Base-by-base conservation (phyloP, 2,329 filamentous ascomycete species). In the Stenocarpella maydis region DNA sequence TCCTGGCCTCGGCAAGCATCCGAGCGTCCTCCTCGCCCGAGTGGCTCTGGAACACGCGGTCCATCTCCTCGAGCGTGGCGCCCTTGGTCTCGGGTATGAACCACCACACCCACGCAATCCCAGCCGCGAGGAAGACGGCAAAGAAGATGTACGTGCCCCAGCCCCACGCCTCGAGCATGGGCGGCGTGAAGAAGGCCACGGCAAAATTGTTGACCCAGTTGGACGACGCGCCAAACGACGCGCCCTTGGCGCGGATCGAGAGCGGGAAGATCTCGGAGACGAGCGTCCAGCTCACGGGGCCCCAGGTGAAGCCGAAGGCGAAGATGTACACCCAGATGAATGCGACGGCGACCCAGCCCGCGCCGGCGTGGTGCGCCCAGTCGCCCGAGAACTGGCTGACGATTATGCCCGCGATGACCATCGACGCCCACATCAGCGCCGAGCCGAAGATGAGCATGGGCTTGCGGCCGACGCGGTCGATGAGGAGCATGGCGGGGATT, bases 91-190 rank as follows among this genome's bases (percentile, higher is more conserved):
- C 86, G 0, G 86, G 86, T 2, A 88, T 77, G 60, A 80, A 81
- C 74, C 85, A 84, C 72, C 79, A 86, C 9, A 85, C 80, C 75
- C 85, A 88, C 7, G 65, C 74, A 34, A 83, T 80, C 1, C 85
- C 82, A 3, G 77, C 75, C 7, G 83, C 77, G 39, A 86, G 84
- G 54, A 86, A 81, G 0, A 80, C 80, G 6, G 84, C 84, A 72
- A 89, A 89, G 79, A 89, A 88, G 71, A 87, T 85, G 74, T 87
- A 88, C 0, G 85, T 85, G 19, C 86, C 86, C 76, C 82, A 87
- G n/a, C 79, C 73, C 71, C 80, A 82, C 37, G 71, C 71, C 39
- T 74, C 73, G 9, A 82, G 73, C 79, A 82, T 86, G 12, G 80
- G 77, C 3, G 82, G 82, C 0, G 82, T 80, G 49, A 80, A 82